These are phyloP conservation scores for Scutellaria barbata DNA, from an alignment of 257 asterid genomes.

Conservation along the genomic window DNA sequence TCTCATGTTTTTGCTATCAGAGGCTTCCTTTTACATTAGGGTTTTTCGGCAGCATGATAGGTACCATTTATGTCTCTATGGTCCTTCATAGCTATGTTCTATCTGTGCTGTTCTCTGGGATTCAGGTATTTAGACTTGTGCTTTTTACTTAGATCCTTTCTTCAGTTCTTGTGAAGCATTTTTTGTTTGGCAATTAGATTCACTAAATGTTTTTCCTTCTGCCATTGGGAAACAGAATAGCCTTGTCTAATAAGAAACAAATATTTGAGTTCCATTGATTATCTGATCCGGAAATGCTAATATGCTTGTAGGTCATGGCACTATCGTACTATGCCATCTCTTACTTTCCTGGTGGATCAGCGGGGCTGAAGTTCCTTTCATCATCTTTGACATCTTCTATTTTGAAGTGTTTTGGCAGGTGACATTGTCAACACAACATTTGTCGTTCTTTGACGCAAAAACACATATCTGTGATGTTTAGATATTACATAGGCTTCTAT, in stretches of 20 bases:
- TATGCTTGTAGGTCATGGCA: slow-evolving; percentile 69
- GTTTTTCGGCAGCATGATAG: slow-evolving; percentile 86
- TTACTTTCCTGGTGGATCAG: slow-evolving; percentile 94
- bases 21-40: slow-evolving; percentile 94
- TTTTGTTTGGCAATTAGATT: not conserved
- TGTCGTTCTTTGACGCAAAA: slow-evolving; percentile 11
- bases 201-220: not conserved
- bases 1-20: slow-evolving; percentile 49
- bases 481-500: not conserved
- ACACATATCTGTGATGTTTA: not conserved
- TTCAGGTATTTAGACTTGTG: slow-evolving; percentile 65
- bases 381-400: slow-evolving; percentile 77
- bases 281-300: slow-evolving; percentile 26
- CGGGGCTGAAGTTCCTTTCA: slow-evolving; percentile 83
- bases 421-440: slow-evolving; percentile 34
- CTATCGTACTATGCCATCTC: slow-evolving; percentile 85
- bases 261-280: not conserved
- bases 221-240: not conserved
- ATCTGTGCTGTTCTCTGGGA: slow-evolving; percentile 76
- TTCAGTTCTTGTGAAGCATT: not conserved
- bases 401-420: slow-evolving; percentile 78
- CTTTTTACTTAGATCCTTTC: slow-evolving; percentile 19
- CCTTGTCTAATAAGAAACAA: not conserved
- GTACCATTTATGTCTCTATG: slow-evolving; percentile 93
- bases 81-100: slow-evolving; percentile 94